These are phyloP conservation scores for Anthracocystis setariae DNA, from an alignment of 1,284 basidiomycete genomes.

Conservation along the genomic window DNA sequence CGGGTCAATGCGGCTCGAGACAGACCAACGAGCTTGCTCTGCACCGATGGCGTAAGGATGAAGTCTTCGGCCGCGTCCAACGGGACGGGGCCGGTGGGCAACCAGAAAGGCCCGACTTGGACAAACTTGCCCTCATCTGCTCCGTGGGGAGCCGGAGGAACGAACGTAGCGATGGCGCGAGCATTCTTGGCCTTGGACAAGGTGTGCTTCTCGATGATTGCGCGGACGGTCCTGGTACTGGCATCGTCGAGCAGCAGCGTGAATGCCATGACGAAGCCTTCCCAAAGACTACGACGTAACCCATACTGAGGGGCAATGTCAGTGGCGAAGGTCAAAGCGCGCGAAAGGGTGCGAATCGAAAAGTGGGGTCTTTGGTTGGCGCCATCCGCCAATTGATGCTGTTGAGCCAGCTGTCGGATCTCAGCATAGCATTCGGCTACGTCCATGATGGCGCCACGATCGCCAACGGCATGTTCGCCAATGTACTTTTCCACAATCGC, in stretches of 20 bases:
- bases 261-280: constrained; percentile 96
- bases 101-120: constrained; percentile 91
- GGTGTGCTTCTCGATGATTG: constrained; percentile 81
- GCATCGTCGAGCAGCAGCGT: constrained; percentile 87
- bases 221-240: constrained; percentile 78
- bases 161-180: constrained; percentile 50
- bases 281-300: constrained; percentile 84
- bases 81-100: constrained; percentile 78
- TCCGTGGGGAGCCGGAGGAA: constrained; percentile 52
- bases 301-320: constrained; percentile 83
- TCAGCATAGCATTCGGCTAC: constrained; percentile 89
- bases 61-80: constrained; percentile 77
- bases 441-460: constrained; percentile 87
- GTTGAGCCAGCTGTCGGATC: constrained; percentile 81
- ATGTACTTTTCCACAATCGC: constrained; percentile 91
- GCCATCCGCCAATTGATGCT: constrained; percentile 90
- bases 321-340: constrained; percentile 89
- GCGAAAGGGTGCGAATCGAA: constrained; percentile 93
- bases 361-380: constrained; percentile 95
- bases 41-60: constrained; percentile 95
- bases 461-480: constrained; percentile 82
- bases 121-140: constrained; percentile 68
- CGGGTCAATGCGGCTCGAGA: constrained; percentile 89
- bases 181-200: constrained; percentile 83
- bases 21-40: constrained; percentile 89